Conservation (phyloP, 768 basidiomycete genomes). For the Chlorophyllum brunneum region DNA sequence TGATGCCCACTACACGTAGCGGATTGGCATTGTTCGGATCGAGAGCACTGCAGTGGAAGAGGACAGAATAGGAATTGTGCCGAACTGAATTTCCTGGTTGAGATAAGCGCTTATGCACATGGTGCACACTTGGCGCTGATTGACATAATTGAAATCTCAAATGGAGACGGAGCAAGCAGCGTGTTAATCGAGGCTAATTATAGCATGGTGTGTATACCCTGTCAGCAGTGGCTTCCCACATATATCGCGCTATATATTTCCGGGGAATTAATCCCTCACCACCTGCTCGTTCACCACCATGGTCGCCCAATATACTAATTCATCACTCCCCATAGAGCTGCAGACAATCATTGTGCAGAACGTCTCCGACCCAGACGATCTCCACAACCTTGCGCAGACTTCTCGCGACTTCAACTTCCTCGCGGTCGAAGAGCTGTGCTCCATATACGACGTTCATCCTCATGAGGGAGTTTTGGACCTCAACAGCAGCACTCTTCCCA, state of each 20-base stretch:
- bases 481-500: background rate
- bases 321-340: constrained; percentile 5
- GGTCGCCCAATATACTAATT: no score
- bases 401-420: constrained; percentile 13
- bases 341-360: background rate
- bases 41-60: no score
- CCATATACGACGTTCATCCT: background rate
- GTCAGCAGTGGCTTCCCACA: no score
- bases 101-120: no score
- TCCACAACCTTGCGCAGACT: constrained; percentile 2
- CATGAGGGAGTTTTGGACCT: background rate
- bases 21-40: background rate
- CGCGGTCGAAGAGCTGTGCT: background rate
- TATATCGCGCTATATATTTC: background rate
- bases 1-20: background rate
- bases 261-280: background rate
- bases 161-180: no score
- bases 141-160: no score
- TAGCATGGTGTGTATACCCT: no score
- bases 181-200: no score
- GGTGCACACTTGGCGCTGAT: no score
- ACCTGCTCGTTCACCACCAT: background rate
- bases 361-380: background rate
- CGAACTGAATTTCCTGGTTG: no score
- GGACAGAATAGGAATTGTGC: no score